Percentiles rank a stretch among this genome's conserved stretches.
Evolutionary conservation across 164 flowering plant genomes (phyloP).

Genomic region (Pachysandra terminalis): DNA sequence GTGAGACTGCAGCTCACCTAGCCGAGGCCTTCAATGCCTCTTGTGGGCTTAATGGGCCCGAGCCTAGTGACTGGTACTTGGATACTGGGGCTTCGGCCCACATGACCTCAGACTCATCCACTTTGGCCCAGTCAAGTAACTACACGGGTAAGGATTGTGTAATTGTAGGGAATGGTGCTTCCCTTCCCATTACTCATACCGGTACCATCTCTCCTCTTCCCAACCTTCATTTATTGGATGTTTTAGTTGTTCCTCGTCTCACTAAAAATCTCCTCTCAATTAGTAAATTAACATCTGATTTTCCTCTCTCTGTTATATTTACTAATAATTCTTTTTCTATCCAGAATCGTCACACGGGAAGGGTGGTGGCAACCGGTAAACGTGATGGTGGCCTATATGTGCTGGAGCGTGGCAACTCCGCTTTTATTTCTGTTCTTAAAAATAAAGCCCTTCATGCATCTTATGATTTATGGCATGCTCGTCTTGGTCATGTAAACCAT

Average conservation of each 20-base stretch:
- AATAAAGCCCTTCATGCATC: background rate
- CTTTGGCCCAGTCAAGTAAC: background rate
- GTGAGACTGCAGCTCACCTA: background rate
- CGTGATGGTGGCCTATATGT: background rate
- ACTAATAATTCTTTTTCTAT: too few species aligned
- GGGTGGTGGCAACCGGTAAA: background rate
- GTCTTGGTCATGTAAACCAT: background rate
- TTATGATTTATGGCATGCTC: background rate
- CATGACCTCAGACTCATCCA: background rate
- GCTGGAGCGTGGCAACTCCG: background rate
- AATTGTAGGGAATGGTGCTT: constrained; percentile 1
- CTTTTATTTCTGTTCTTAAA: background rate
- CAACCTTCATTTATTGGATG: background rate
- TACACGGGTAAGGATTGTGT: constrained; percentile 5
- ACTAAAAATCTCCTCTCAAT: background rate
- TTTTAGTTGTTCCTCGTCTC: constrained; percentile 3
- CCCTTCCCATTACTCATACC: constrained; percentile 5
- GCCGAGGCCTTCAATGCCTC: background rate
- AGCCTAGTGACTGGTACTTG: background rate
- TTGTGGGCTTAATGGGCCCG: background rate
- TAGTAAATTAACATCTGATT: background rate
- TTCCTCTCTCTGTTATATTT: too few species aligned
- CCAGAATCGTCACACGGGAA: background rate
- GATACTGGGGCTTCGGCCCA: constrained; percentile 5
- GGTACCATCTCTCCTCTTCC: background rate